Base-by-base conservation (phyloP, 2,329 filamentous ascomycete species). In the Arthroderma sp. region DNA sequence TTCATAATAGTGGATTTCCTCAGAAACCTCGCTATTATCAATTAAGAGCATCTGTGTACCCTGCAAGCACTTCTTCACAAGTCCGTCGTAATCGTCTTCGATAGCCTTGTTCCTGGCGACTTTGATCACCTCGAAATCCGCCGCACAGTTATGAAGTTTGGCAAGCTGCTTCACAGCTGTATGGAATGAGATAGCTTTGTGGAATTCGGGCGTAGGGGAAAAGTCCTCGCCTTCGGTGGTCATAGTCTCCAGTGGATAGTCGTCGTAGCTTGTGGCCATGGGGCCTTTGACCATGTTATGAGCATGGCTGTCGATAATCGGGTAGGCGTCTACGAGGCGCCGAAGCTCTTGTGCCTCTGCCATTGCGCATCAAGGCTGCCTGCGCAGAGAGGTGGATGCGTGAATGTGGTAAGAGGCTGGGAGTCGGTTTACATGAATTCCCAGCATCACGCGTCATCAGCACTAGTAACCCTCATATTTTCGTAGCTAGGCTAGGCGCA, bases 1-100 rank as follows among this genome's bases (percentile, higher is more conserved):
- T 4, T 65, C 56, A 53, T 77, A 83, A 0, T 69, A 59, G 52
- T 83, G 73, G 1, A 77, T 72, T 5, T 73, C 70, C 2, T 67
- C 65, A 9, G 68, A 65, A 43, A 74, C 72, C 5, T 89, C 64
- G 0, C 84, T 81, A 61, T 91, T 85, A 53, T 91, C 86, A n/a
- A 93, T 72, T 1, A 93, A 69, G 7, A 89, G 69, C 1, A 75
- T 77, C 58, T 88, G 78, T 29, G 85, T 83, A 1, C 84, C 84
- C 8, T 75, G 63, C 4, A 93, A 70, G 53, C 84, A 91, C 50
- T 68, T 70, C 38, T 66, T 68, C 7, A 76, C 69, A 68, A 86
- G 78, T 2, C 62, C 71, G 4, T 77, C 66, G 45, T 75, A 72
- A 47, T 73, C 66, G 15, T 64, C 61, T 28, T 67, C 57, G 6